phyloP scores from a whole-genome alignment of 345 rosid genomes.

The Arabidopsis thaliana region TAIR10.1 NC_003075.7:226501-227000 shows the following conservation, averaged over 20 bases:
- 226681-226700: conserved; percentile 81
- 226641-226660: conserved; percentile 73
- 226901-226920: conserved; percentile 91
- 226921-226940: conserved; percentile 85
- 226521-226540: conserved; percentile 89
- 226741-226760: conserved; percentile 76
- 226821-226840: conserved; percentile 84
- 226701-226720: conserved; percentile 69
- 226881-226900: conserved; percentile 89
- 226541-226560: conserved; percentile 86
- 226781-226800: conserved; percentile 77
- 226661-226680: conserved; percentile 69
- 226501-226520: conserved; percentile 62
- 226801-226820: conserved; percentile 69
- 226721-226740: conserved; percentile 62
- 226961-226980: conserved; percentile 86
- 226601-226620: conserved; percentile 84
- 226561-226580: conserved; percentile 88
- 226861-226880: conserved; percentile 86
- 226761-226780: conserved; percentile 93
- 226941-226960: conserved; percentile 86
- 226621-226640: conserved; percentile 86
- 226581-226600: conserved; percentile 91
- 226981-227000: conserved; percentile 52
- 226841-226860: conserved; percentile 75